Base-by-base conservation (phyloP, 202 grass and related monocot species). In the Thinopyrum obtusiflorum region DNA sequence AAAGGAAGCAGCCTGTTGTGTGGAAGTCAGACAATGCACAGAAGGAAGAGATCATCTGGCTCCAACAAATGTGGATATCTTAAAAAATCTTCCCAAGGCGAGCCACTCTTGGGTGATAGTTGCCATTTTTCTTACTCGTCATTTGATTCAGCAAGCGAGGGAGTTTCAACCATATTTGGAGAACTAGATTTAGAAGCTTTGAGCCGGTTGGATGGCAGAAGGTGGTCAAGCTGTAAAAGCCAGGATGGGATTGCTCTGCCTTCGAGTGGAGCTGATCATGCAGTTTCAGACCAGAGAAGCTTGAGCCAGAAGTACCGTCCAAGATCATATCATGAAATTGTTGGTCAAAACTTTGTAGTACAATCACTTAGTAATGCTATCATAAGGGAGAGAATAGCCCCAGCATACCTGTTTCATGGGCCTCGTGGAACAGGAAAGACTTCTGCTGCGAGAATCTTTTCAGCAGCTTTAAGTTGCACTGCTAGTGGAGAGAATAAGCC, bases 181-280 rank as follows among this genome's bases (percentile, higher is more conserved):
- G 97, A 96, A 62, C 82, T 98, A 89, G 93, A 98, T 90, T 92
- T 96, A 75, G 97, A 98, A 90, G 93, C 97, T 63, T 79, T 96
- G 55, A 98, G 97, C 87, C 89, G 97, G 65, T 87, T 98, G 83
- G 97, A 98, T 91, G 97, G 97, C 70, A 94, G 90, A 84, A 96
- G 97, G 68, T 98, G 97, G 97, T 98, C 96, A 84, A 98, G 91
- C 70, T 98, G 96, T 87, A 98, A 91, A 94, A 98, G 93, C 77
- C 88, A 94, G 81, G 97, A 98, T 28, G 89, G 86, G 29, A 76
- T 88, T 51, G 92, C 87, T 62, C n/a, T 91, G 4, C 79, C 87
- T 68, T 57, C 57, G 64, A 57, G 67, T 81, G 85, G 85, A 81
- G 73, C 74, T 90, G 90, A 94, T 81, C 77, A 90, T 68, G 88